Base-by-base conservation (phyloP, 2,329 filamentous ascomycete species). In the Cercospora citrullina region DNA sequence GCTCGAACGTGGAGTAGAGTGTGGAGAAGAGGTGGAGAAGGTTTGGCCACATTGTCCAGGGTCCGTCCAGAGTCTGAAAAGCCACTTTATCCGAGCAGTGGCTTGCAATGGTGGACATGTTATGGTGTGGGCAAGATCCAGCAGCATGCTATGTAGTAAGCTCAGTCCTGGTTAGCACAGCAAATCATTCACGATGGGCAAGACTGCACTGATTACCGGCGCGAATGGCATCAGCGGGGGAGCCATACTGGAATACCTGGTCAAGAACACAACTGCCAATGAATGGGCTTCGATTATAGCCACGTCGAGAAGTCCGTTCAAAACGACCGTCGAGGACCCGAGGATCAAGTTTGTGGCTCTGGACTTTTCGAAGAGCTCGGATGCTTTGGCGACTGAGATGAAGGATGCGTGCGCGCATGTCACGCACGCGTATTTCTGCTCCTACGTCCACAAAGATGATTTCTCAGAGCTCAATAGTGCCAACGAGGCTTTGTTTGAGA, bases 241-340 rank as follows among this genome's bases (percentile, higher is more conserved):
- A 63, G 75, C 77, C 1, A 75, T 80, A n/a, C 64, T 80, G 8
- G 78, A 80, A 63, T 72, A 79, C 48, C 68, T 80, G 10, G 33
- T 23, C 7, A 45, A 63, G 18, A 53, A 70, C 16, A 48, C 42
- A n/a, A 48, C 42, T n/a, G 42, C 42, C 42, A 18, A 48, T 21
- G 42, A 48, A 48, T 70, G 65, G 67, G 18, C 69, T 16, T 72
- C 72, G 21, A 77, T 79, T 21, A 72, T 79, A 21, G 65, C 77
- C 8, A 71, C 76, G 1, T 80, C 78, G 3, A 57, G 77, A 10
- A 59, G 69, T 5, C 76, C 76, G 1, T 66, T 78, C 8, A 65
- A 70, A 4, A 73, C 65, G 2, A 62, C 61, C n/a, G 73, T 72
- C 65, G 48, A 67, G 12, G 77, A 79, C 64, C 72, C 76, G 2